Conservation (phyloP, 2,329 filamentous ascomycete genomes). For the Xylaria sp. region DNA sequence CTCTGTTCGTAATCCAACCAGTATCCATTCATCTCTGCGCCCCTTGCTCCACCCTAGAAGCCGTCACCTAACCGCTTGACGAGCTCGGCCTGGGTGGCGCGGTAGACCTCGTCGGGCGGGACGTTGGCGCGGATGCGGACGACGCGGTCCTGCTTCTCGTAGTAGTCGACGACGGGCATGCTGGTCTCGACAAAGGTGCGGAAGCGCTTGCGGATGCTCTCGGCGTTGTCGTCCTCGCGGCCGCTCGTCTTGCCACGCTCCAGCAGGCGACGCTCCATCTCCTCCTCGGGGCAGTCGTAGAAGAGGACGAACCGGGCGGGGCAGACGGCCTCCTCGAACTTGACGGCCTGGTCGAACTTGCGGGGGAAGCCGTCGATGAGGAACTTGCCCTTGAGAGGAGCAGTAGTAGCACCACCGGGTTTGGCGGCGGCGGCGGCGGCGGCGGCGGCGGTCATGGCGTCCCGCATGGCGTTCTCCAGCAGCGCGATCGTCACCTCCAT, state of each 20-base stretch:
- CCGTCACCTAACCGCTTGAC: constrained; percentile 59
- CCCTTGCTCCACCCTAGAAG: constrained; percentile 40
- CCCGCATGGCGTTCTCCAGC: constrained; percentile 91
- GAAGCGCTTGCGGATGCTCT: constrained; percentile 97
- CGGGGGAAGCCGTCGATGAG: constrained; percentile 86
- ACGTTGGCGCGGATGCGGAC: constrained; percentile 81
- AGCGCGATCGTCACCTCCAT: constrained; percentile 97
- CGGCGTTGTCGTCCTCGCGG: constrained; percentile 90
- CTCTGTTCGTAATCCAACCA: not conserved
- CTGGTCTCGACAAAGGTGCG: constrained; percentile 92
- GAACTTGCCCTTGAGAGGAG: constrained; percentile 67
- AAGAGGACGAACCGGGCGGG: constrained; percentile 88
- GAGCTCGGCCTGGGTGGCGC: constrained; percentile 62
- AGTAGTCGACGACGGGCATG: constrained; percentile 95
- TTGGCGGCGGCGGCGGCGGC: constrained; percentile 29
- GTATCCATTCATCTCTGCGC: not conserved
- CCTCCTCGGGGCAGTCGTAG: constrained; percentile 89
- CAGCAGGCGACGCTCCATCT: constrained; percentile 85
- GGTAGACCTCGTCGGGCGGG: constrained; percentile 69
- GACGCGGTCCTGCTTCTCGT: constrained; percentile 78
- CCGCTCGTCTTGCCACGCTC: constrained; percentile 94
- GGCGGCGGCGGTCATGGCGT: constrained; percentile 60
- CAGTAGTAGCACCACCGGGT: constrained; percentile 26
- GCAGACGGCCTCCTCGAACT: constrained; percentile 91
- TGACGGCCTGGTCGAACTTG: constrained; percentile 95